Percentiles rank a stretch among this genome's conserved stretches.
Conservation (phyloP, 2,329 filamentous ascomycete genomes). For the Pyricularia sp. region DNA sequence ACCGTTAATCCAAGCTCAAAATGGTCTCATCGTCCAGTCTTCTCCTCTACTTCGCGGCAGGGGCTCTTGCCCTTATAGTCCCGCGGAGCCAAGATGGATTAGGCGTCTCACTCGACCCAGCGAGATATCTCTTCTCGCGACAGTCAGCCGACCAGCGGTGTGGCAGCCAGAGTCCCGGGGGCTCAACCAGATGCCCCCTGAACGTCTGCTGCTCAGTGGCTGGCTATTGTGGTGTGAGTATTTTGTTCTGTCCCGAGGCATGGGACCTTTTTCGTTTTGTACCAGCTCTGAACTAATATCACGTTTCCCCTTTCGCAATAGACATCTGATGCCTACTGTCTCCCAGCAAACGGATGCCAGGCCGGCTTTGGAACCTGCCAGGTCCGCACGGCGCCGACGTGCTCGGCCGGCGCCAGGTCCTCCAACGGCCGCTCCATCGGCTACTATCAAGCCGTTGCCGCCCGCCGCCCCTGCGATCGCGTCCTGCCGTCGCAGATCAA, state of each 20-base stretch:
- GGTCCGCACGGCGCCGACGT: constrained; percentile 15
- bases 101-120: neutral
- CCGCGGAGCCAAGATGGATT: neutral
- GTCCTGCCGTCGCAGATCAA: constrained; percentile 22
- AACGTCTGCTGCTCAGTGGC: constrained; percentile 17
- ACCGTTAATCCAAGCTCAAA: neutral
- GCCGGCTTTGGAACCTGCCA: constrained; percentile 23
- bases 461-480: constrained; percentile 18
- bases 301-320: neutral
- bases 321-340: constrained; percentile 13
- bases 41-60: neutral
- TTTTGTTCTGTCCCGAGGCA: neutral
- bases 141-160: constrained; percentile 14
- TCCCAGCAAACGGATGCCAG: constrained; percentile 21
- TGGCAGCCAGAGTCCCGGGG: constrained; percentile 14
- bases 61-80: neutral
- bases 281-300: neutral
- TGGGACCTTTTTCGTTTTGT: neutral
- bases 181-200: constrained; percentile 15
- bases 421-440: constrained; percentile 21
- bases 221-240: constrained; percentile 16
- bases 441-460: constrained; percentile 24
- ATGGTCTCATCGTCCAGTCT: neutral
- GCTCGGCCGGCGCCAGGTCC: constrained; percentile 12
- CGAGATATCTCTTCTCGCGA: neutral